phyloP scores from a whole-genome alignment of 169 alveolate genomes.

The Eimeria praecox region DNA sequence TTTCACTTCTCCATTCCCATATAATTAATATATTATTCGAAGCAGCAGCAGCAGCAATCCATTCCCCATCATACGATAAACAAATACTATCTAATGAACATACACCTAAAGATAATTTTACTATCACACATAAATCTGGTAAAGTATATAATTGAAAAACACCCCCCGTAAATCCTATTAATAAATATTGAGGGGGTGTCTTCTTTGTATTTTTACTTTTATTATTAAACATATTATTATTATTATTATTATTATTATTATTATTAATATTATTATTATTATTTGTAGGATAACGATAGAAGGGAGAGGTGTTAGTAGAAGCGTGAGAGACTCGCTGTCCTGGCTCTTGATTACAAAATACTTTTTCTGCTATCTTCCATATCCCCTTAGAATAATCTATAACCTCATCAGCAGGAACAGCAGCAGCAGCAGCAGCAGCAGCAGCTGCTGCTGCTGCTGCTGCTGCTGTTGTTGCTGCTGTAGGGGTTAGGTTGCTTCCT shows the following conservation, averaged over 20 bases:
- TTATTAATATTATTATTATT: too few species aligned
- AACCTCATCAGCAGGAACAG: not conserved
- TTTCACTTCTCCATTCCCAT: conserved; percentile 99
- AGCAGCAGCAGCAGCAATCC: conserved; percentile 94
- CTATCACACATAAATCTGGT: conserved; percentile 61
- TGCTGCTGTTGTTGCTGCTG: too few species aligned
- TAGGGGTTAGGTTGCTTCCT: too few species aligned
- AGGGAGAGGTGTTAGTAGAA: not conserved
- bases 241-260: too few species aligned
- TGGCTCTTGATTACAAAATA: conserved; percentile 56
- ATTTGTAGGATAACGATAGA: not conserved
- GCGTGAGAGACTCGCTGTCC: conserved; percentile 46
- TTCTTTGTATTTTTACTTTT: too few species aligned
- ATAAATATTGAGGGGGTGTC: conserved; percentile 67
- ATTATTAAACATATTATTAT: too few species aligned
- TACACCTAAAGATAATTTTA: conserved; percentile 76
- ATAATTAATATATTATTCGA: conserved; percentile 87
- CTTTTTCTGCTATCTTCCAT: conserved; percentile 59
- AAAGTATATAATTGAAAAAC: conserved; percentile 78
- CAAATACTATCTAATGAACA: conserved; percentile 72
- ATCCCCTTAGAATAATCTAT: conserved; percentile 46
- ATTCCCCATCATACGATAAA: conserved; percentile 90
- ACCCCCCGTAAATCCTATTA: conserved; percentile 81
- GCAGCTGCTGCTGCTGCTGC: too few species aligned
- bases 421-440: too few species aligned